Conservation (phyloP, 257 asterid species). For the Solanum pennellii region DNA sequence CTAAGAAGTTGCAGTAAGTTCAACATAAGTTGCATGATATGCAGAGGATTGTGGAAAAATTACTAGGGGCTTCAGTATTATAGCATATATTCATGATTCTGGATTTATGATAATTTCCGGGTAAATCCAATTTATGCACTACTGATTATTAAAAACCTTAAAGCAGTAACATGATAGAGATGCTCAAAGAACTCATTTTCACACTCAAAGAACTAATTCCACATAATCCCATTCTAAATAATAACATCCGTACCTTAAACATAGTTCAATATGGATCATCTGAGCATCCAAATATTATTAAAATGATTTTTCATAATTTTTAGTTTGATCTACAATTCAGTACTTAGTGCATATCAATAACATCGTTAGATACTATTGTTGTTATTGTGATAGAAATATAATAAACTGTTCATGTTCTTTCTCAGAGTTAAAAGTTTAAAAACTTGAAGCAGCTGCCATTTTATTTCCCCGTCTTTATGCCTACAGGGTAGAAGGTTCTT, state of each 20-base stretch:
- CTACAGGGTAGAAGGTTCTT: not conserved
- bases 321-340: not conserved
- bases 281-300: not conserved
- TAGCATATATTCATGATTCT: not conserved
- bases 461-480: not conserved
- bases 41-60: not conserved
- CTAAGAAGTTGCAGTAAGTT: not conserved
- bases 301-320: not conserved
- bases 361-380: not conserved
- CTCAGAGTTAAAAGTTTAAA: not conserved
- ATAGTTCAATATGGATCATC: not conserved
- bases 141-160: not conserved
- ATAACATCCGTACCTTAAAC: not conserved
- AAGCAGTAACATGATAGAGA: not conserved
- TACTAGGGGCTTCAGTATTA: not conserved
- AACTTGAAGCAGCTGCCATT: not conserved
- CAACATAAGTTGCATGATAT: not conserved
- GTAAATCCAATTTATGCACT: not conserved
- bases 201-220: not conserved
- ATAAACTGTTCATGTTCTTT: not conserved
- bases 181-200: not conserved
- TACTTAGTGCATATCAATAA: not conserved
- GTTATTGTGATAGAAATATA: not conserved
- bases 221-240: not conserved
- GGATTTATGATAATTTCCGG: not conserved